These are phyloP conservation scores for Tylopilus balloui DNA, from an alignment of 768 basidiomycete genomes.

Conservation along the genomic window DNA sequence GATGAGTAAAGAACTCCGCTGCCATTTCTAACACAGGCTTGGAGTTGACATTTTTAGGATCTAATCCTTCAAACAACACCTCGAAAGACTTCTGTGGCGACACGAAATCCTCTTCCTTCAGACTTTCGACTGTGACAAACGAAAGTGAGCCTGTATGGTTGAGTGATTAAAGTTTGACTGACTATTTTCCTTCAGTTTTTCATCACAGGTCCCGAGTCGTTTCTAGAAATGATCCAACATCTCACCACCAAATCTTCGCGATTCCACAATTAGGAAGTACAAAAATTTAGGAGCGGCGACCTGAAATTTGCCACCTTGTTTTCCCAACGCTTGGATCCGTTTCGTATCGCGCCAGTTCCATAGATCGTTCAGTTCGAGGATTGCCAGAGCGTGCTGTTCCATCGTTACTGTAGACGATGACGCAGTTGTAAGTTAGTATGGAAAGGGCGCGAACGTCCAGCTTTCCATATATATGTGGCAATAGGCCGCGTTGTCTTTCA, in stretches of 20 bases:
- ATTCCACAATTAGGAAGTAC: constrained; percentile 1
- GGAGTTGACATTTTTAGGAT: neutral
- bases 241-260: neutral
- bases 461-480: no score
- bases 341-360: neutral
- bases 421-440: no score
- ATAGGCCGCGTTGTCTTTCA: no score
- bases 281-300: neutral
- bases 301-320: neutral
- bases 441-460: no score
- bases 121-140: constrained; percentile 1
- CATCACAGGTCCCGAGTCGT: neutral
- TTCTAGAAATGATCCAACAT: constrained; percentile 3
- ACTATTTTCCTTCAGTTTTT: neutral
- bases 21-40: neutral
- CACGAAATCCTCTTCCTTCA: neutral
- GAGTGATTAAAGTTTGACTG: neutral
- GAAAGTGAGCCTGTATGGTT: neutral
- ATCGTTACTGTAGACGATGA: no score
- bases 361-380: neutral
- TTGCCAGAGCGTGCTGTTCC: constrained; percentile 1
- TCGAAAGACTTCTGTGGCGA: neutral
- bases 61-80: neutral
- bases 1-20: neutral
- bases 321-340: neutral